phyloP scores from a whole-genome alignment of 2,329 filamentous ascomycete species.

The Simplicillium sp. region DNA sequence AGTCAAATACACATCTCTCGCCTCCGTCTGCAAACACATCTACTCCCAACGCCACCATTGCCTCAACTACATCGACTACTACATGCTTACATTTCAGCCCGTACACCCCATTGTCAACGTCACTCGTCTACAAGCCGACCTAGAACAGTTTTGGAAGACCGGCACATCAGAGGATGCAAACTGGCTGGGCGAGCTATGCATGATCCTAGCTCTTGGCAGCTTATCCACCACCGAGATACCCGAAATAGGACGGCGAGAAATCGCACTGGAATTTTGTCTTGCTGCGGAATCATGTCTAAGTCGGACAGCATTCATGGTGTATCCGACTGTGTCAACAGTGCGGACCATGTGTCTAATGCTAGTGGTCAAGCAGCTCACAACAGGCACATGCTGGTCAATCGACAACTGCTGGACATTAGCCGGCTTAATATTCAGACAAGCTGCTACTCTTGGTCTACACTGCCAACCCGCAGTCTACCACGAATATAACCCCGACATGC shows the following conservation, averaged over 20 bases:
- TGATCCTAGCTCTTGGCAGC: slow-evolving; percentile 7
- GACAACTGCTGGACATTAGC: slow-evolving; percentile 5
- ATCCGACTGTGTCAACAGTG: slow-evolving; percentile 7
- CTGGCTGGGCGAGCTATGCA: slow-evolving; percentile 7
- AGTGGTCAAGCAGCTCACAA: slow-evolving; percentile 7
- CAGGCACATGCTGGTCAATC: slow-evolving; percentile 7
- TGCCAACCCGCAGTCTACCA: not conserved
- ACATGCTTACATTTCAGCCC: slow-evolving; percentile 4
- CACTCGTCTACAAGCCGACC: not conserved
- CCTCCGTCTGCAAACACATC: not conserved
- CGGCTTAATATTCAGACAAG: slow-evolving; percentile 5
- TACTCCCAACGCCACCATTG: not conserved
- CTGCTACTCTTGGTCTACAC: slow-evolving; percentile 6
- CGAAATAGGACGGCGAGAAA: not conserved
- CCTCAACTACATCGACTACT: slow-evolving; percentile 4
- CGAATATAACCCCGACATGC: not conserved
- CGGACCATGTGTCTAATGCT: slow-evolving; percentile 9
- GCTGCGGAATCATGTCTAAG: slow-evolving; percentile 10
- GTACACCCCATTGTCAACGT: slow-evolving; percentile 7
- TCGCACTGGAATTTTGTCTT: slow-evolving; percentile 7
- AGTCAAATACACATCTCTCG: not conserved
- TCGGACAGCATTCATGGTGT: slow-evolving; percentile 9
- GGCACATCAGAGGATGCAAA: not conserved
- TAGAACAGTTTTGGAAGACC: slow-evolving; percentile 1
- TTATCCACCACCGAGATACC: not conserved